Evolutionary conservation across 306 rosid species (phyloP).

Genomic region (Malus orientalis): DNA sequence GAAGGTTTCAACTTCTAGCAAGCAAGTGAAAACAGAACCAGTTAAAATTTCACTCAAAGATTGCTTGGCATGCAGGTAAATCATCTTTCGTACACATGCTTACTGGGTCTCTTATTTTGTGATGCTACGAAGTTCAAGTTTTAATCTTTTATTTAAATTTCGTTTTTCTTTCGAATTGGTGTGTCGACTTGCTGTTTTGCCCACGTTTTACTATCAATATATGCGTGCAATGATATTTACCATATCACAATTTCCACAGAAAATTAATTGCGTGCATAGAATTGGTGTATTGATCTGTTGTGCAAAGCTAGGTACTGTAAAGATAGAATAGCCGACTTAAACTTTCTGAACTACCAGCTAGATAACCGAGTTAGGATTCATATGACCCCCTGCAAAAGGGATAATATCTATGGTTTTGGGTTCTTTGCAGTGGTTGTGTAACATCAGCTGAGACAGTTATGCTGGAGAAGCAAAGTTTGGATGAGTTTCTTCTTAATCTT

Average conservation of each 20-base stretch:
- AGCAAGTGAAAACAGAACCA: conserved; percentile 60
- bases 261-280: neutral
- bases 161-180: neutral
- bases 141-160: neutral
- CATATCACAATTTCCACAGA: neutral
- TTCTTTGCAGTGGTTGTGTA: conserved; percentile 76
- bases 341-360: neutral
- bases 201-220: neutral
- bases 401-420: conserved; percentile 12
- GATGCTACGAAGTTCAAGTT: neutral
- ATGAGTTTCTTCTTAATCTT: conserved; percentile 69
- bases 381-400: neutral
- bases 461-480: conserved; percentile 97
- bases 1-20: conserved; percentile 53
- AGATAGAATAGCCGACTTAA: neutral
- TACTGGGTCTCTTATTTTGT: neutral
- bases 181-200: neutral
- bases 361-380: neutral
- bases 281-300: neutral
- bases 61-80: conserved; percentile 95
- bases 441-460: conserved; percentile 93
- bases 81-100: neutral
- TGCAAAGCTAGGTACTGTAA: neutral
- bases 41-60: conserved; percentile 93
- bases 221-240: neutral